phyloP scores from a whole-genome alignment of 371 early-diverging fungal genomes.

The Gilbertella persicaria region DNA sequence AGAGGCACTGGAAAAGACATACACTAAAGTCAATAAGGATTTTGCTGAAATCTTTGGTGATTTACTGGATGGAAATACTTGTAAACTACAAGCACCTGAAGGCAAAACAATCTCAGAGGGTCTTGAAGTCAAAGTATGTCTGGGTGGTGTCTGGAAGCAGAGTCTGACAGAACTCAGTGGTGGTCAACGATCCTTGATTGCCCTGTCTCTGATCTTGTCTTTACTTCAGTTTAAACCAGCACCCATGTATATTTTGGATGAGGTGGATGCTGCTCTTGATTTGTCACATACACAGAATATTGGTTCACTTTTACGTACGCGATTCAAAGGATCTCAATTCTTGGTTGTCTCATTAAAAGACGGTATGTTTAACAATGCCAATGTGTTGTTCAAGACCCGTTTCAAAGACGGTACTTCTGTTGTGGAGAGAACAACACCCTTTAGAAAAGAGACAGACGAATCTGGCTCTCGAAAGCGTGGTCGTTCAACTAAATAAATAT shows the following conservation, averaged over 20 bases:
- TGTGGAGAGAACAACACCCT: conserved; percentile 68
- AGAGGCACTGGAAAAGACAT: conserved; percentile 89
- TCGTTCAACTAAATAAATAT: background rate
- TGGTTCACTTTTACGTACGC: conserved; percentile 92
- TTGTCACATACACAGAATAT: conserved; percentile 99
- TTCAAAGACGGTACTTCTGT: conserved; percentile 97
- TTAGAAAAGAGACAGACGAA: conserved; percentile 15
- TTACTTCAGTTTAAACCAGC: conserved; percentile 99
- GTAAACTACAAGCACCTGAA: conserved; percentile 85
- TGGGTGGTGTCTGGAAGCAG: conserved; percentile 98
- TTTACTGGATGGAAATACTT: conserved; percentile 88
- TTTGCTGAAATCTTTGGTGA: conserved; percentile 97
- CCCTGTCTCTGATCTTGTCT: conserved; percentile 96
- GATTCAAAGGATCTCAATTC: conserved; percentile 99
- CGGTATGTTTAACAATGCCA: conserved; percentile 99
- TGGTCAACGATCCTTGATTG: conserved; percentile 98
- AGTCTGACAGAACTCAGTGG: conserved; percentile 98
- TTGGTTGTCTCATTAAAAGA: conserved; percentile 99
- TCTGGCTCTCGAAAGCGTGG: conserved; percentile 8
- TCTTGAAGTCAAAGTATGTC: conserved; percentile 92
- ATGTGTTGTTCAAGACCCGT: conserved; percentile 94
- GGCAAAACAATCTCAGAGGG: conserved; percentile 84
- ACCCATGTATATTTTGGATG: conserved; percentile 99
- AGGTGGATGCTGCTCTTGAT: conserved; percentile 99
- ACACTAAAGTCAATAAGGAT: conserved; percentile 89